A percentile compares a stretch with the other conserved stretches of the same genome.
Conservation (phyloP, 176 grass and related monocot species). For the Cymbopogon citratus region DNA sequence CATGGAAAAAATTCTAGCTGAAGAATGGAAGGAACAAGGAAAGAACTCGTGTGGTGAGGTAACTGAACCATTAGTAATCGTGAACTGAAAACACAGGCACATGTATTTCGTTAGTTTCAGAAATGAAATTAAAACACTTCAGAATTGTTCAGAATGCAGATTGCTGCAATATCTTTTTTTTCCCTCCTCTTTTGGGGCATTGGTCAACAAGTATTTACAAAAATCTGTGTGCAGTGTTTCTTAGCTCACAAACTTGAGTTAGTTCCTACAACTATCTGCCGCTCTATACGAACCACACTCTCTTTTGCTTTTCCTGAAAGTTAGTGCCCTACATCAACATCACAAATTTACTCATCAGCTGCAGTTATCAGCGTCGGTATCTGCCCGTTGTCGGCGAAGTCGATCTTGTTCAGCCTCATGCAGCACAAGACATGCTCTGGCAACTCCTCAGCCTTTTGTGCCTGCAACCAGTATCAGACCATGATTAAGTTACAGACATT, state of each 20-base stretch:
- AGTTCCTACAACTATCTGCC: conserved; percentile 35
- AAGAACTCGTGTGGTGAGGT: background rate
- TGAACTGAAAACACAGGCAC: background rate
- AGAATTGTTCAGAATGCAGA: conserved; percentile 3
- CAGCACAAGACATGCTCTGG: conserved; percentile 89
- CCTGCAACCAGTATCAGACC: conserved; percentile 41
- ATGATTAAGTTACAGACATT: conserved; percentile 19
- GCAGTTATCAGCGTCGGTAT: conserved; percentile 68
- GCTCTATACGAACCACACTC: conserved; percentile 20
- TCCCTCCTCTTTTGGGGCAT: background rate
- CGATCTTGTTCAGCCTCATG: conserved; percentile 71
- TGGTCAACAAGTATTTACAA: conserved; percentile 2
- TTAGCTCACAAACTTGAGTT: conserved; percentile 13
- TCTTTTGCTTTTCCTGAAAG: conserved; percentile 8
- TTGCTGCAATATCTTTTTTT: background rate
- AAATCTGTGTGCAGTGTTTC: background rate
- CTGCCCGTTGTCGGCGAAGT: conserved; percentile 62
- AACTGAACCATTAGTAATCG: background rate
- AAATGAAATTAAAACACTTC: background rate
- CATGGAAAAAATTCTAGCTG: background rate
- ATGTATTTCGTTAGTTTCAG: background rate
- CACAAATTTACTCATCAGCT: conserved; percentile 37
- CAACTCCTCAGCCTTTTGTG: conserved; percentile 86
- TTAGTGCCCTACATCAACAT: conserved; percentile 33
- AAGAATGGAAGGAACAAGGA: background rate